phyloP scores from a whole-genome alignment of 2,329 filamentous ascomycete genomes.

The Trichoderma oligosporum region DNA sequence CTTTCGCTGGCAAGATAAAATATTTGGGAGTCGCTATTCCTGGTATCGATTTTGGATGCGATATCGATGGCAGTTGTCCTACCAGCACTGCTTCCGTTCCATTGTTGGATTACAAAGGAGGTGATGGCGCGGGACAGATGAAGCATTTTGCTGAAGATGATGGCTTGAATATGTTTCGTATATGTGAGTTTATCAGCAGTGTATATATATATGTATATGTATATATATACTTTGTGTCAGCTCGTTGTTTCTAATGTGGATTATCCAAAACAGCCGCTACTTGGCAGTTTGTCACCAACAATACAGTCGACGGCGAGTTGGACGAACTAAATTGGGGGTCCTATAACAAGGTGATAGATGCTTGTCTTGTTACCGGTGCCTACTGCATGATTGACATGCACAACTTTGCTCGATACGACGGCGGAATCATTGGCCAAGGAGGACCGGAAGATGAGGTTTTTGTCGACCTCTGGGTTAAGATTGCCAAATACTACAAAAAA shows the following conservation, averaged over 20 bases:
- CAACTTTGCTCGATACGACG: constrained; percentile 60
- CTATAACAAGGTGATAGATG: constrained; percentile 55
- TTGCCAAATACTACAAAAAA: constrained; percentile 57
- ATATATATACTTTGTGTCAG: too few relatives aligned
- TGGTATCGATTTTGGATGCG: constrained; percentile 47
- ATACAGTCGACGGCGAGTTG: constrained; percentile 47
- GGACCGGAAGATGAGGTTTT: constrained; percentile 59
- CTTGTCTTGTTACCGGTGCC: constrained; percentile 53
- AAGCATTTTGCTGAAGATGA: constrained; percentile 51
- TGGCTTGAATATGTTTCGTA: constrained; percentile 52
- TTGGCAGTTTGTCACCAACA: constrained; percentile 59
- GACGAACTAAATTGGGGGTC: constrained; percentile 45
- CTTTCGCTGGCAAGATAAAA: constrained; percentile 9
- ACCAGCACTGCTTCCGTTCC: constrained; percentile 35
- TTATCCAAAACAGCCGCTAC: constrained; percentile 35
- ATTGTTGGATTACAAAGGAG: constrained; percentile 31
- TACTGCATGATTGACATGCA: constrained; percentile 58
- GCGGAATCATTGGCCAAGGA: constrained; percentile 61
- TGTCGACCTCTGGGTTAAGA: constrained; percentile 53
- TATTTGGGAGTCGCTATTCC: constrained; percentile 42
- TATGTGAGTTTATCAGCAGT: constrained; percentile 41
- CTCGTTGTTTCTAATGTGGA: too few relatives aligned
- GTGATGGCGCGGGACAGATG: constrained; percentile 50
- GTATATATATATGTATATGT: too few relatives aligned
- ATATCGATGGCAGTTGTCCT: constrained; percentile 43